Conservation (phyloP, 352 stramenopile species). For the Phytophthora pini region DNA sequence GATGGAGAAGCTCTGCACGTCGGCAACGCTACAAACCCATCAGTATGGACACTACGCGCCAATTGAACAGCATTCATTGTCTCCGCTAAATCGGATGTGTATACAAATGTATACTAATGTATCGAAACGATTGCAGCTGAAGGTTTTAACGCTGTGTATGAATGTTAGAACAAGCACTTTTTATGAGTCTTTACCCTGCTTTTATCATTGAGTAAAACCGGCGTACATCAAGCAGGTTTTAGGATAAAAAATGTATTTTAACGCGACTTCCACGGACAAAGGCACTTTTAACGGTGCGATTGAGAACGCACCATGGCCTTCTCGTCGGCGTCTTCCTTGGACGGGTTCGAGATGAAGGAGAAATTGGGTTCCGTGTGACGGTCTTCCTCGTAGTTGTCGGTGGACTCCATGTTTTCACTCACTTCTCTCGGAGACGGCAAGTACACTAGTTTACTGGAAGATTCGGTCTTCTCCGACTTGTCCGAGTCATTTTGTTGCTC, state of each 20-base stretch:
- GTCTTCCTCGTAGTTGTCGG: constrained; percentile 32
- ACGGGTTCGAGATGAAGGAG: constrained; percentile 45
- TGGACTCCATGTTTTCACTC: constrained; percentile 17
- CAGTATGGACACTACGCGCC: constrained; percentile 41
- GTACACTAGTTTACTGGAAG: constrained; percentile 20
- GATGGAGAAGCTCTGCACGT: constrained; percentile 18
- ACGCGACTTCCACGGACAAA: constrained; percentile 2
- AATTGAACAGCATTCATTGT: constrained; percentile 28
- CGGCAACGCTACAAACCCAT: constrained; percentile 58
- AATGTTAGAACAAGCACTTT: too few relatives aligned
- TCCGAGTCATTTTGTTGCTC: constrained; percentile 8
- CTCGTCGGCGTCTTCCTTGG: constrained; percentile 17
- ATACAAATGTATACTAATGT: not conserved
- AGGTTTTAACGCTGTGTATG: not conserved
- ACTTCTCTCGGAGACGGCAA: constrained; percentile 25
- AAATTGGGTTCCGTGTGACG: constrained; percentile 39
- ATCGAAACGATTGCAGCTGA: constrained; percentile 17
- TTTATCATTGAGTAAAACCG: too few relatives aligned
- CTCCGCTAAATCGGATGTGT: constrained; percentile 8
- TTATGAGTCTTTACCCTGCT: too few relatives aligned
- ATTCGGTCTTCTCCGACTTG: constrained; percentile 22
- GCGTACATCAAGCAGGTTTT: not conserved
- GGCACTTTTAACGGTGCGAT: constrained; percentile 30
- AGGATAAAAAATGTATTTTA: constrained; percentile 17
- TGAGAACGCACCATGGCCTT: constrained; percentile 27